phyloP scores from a whole-genome alignment of 1,139 yeast genomes.

The Blastobotrys petasosporus region DNA sequence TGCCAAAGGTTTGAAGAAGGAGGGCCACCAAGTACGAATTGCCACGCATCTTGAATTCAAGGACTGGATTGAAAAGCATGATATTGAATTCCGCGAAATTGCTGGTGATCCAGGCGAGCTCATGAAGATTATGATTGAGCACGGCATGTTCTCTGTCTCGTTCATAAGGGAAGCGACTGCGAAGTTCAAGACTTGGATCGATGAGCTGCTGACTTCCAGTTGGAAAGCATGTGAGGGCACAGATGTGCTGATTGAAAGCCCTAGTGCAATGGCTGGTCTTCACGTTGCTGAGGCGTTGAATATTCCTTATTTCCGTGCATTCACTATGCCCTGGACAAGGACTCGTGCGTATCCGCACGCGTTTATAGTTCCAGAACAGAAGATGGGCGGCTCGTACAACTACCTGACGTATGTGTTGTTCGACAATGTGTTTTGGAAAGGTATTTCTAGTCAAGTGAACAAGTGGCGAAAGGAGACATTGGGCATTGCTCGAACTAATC shows the following conservation, averaged over 20 bases:
- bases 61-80: slow-evolving; percentile 64
- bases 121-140: slow-evolving; percentile 88
- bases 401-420: slow-evolving; percentile 87
- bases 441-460: slow-evolving; percentile 83
- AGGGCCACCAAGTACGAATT: slow-evolving; percentile 79
- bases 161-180: slow-evolving; percentile 77
- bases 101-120: slow-evolving; percentile 94
- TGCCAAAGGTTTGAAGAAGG: slow-evolving; percentile 68
- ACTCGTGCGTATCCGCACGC: slow-evolving; percentile 97
- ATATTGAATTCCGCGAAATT: slow-evolving; percentile 60
- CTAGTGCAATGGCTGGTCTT: slow-evolving; percentile 92
- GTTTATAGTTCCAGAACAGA: slow-evolving; percentile 88
- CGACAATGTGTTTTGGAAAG: slow-evolving; percentile 91
- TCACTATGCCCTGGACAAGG: slow-evolving; percentile 98
- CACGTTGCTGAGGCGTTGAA: slow-evolving; percentile 90
- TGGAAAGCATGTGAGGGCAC: slow-evolving; percentile 85
- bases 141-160: slow-evolving; percentile 79
- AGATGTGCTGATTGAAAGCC: slow-evolving; percentile 84
- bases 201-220: slow-evolving; percentile 58
- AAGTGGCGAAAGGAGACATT: slow-evolving; percentile 73
- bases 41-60: slow-evolving; percentile 81
- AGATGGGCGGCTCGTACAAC: slow-evolving; percentile 87
- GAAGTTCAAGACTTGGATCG: slow-evolving; percentile 76
- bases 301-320: slow-evolving; percentile 89
- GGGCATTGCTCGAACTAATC: slow-evolving; percentile 59